phyloP scores from a whole-genome alignment of 306 rosid genomes.

The Castanea crenata region DNA sequence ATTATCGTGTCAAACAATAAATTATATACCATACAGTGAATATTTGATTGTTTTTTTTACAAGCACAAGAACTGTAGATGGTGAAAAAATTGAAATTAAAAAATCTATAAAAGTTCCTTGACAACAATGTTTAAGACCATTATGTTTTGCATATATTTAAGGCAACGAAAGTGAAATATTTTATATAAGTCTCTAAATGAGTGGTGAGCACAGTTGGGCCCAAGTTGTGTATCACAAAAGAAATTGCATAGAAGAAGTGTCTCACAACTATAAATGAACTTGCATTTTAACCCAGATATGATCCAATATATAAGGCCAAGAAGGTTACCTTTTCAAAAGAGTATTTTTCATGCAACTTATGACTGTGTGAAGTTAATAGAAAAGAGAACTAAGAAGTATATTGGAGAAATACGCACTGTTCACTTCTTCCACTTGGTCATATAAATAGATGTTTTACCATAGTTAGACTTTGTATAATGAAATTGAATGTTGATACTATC shows the following conservation, averaged over 20 bases:
- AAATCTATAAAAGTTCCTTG: not conserved
- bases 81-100: not conserved
- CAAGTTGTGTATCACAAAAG: not conserved
- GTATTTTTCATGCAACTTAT: not conserved
- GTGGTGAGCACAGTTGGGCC: not conserved
- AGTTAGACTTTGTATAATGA: not conserved
- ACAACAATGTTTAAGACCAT: not conserved
- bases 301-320: not conserved
- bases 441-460: not conserved
- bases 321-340: too few species aligned
- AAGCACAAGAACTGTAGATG: not conserved
- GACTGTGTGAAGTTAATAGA: not conserved
- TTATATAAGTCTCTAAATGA: not conserved
- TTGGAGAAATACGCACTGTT: not conserved
- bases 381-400: not conserved
- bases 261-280: not conserved
- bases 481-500: not conserved
- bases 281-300: not conserved
- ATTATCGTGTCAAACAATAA: not conserved
- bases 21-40: not conserved
- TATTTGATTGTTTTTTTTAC: not conserved
- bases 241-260: not conserved
- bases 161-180: not conserved
- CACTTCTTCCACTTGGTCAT: conserved; percentile 2
- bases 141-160: not conserved